Evolutionary conservation across 768 basidiomycete species (phyloP).

Genomic region (Strobilomyces echinocephalus): DNA sequence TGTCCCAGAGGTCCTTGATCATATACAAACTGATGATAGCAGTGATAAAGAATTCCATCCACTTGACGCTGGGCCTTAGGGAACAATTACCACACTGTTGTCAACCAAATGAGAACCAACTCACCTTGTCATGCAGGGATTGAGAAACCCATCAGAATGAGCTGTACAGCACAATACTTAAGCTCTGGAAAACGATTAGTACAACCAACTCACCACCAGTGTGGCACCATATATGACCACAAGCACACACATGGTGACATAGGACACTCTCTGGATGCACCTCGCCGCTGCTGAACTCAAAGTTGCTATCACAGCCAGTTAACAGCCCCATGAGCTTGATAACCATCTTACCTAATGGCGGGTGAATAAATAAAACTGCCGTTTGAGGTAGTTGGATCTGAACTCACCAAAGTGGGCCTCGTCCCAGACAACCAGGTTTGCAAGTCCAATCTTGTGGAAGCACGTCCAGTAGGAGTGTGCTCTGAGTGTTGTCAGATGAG

Average conservation of each 20-base stretch:
- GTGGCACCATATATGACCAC: slow-evolving; percentile 91
- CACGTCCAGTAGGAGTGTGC: slow-evolving; percentile 87
- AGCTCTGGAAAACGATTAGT: neutral
- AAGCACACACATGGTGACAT: slow-evolving; percentile 92
- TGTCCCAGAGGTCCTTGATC: slow-evolving; percentile 65
- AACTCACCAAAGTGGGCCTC: slow-evolving; percentile 99
- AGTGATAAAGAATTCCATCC: slow-evolving; percentile 94
- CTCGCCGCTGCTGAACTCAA: slow-evolving; percentile 92
- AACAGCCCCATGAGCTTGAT: slow-evolving; percentile 89
- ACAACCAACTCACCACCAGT: slow-evolving; percentile 72
- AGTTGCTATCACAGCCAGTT: slow-evolving; percentile 85
- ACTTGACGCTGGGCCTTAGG: slow-evolving; percentile 67
- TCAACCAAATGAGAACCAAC: slow-evolving; percentile 4
- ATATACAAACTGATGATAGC: slow-evolving; percentile 94
- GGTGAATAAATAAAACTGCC: slow-evolving; percentile 99
- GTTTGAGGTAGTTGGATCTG: slow-evolving; percentile 95
- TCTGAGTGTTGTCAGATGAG: slow-evolving; percentile 78
- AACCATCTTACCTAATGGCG: slow-evolving; percentile 97
- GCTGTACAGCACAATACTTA: slow-evolving; percentile 36
- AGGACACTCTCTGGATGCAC: slow-evolving; percentile 84
- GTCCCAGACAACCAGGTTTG: slow-evolving; percentile 92
- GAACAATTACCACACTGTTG: neutral
- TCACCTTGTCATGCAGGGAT: slow-evolving; percentile 91
- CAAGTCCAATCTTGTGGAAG: slow-evolving; percentile 86
- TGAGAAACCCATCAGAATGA: slow-evolving; percentile 92